phyloP scores from a whole-genome alignment of 73 alveolate species.

The Paramecium pentaurelia region DNA sequence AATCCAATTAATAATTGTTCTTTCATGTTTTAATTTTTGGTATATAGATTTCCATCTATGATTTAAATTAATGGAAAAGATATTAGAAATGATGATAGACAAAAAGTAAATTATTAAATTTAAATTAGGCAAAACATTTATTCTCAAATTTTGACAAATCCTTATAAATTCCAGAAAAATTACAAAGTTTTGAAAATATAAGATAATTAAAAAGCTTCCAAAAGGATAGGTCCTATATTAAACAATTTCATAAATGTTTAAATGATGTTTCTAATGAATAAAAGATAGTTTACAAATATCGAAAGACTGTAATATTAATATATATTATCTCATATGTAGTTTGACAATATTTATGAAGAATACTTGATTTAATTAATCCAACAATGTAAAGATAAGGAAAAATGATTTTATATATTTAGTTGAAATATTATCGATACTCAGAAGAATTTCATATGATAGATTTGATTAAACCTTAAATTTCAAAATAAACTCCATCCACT shows the following conservation, averaged over 20 bases:
- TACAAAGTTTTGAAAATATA: constrained; percentile 5
- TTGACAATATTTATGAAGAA: neutral
- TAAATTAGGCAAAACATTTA: constrained; percentile 71
- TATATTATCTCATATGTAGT: neutral
- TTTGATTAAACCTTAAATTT: neutral
- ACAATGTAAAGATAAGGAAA: neutral
- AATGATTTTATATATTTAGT: neutral
- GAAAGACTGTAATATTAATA: neutral
- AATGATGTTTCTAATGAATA: neutral
- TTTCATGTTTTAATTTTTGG: constrained; percentile 77
- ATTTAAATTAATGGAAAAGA: constrained; percentile 78
- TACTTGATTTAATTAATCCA: neutral
- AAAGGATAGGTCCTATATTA: constrained; percentile 41
- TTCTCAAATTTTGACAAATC: constrained; percentile 90
- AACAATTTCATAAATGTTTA: constrained; percentile 26
- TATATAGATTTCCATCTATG: constrained; percentile 91
- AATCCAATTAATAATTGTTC: constrained; percentile 63
- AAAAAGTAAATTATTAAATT: neutral
- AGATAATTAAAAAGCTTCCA: neutral
- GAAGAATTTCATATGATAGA: neutral
- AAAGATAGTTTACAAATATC: neutral
- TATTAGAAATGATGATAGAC: constrained; percentile 82
- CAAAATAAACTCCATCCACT: neutral
- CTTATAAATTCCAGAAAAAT: constrained; percentile 74
- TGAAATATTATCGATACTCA: neutral